Evolutionary conservation across 129 eudicot species (phyloP), one percentile per base, ranked within the genome.

Genomic region (Artemisia tridentata): DNA sequence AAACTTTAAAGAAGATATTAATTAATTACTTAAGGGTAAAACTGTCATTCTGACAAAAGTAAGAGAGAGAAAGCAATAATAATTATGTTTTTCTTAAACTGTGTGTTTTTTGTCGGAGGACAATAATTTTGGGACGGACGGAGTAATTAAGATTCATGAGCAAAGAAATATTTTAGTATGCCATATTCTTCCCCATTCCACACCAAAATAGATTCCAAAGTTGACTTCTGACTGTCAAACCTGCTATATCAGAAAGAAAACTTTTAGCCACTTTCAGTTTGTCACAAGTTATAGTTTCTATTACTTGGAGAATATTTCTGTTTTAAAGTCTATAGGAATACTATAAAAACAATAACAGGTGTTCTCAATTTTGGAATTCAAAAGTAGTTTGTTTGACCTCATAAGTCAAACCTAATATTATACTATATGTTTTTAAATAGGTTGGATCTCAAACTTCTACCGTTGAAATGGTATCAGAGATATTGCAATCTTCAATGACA

Each of bases 381-480:
- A 31, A 49, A 16, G 52, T 62, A 62, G 69, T 62, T 72, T 62
- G 63, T 17, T 72, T 63, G 77, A 62, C 70, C 23, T 49, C 50
- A 19, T 49, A 21, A 49, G 23, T 62, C 23, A 62, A 6, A 41
- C 11, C 19, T 25, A 57, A 67, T 20, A 17, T 55, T 4, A 23
- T 15, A 23, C 25, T 3, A 21, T 14, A 27, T 11, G 10, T 31
- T 74, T 58, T 54, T 27, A 25, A 71, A 69, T 68, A 92, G 98
- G 96, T 92, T 63, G 86, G 86, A 11, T 82, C 91, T 72, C 97
- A 84, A 80, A 69, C 87, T 71, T 84, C 96, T 17, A 67, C 75
- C 21, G 75, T 93, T 70, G 87, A 93, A 65, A 89, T 93, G 99
- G 81, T 86, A 70, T 86, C 92, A 50, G 83, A 81, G 71, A 77